These are phyloP conservation scores for Huntiella omanensis DNA, from an alignment of 2,329 filamentous ascomycete genomes.

Conservation along the genomic window DNA sequence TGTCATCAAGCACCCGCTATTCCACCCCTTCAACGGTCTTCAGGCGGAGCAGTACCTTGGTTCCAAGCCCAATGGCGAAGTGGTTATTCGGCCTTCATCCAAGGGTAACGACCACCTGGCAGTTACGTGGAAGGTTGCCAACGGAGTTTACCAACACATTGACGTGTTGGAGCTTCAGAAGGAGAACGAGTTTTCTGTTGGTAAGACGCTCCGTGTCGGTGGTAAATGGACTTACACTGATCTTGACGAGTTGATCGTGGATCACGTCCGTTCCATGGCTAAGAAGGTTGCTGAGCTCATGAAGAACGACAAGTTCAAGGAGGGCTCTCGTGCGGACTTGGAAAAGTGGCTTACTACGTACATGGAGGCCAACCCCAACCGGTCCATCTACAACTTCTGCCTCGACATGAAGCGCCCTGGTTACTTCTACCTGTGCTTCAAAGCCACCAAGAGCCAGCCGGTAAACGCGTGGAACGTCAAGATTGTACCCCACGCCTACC, in stretches of 20 bases:
- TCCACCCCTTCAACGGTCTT: slow-evolving; percentile 77
- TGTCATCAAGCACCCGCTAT: slow-evolving; percentile 94
- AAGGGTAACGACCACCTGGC: slow-evolving; percentile 91
- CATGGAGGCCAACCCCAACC: slow-evolving; percentile 85
- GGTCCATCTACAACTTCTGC: slow-evolving; percentile 90
- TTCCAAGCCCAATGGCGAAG: slow-evolving; percentile 67
- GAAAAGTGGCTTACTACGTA: slow-evolving; percentile 94
- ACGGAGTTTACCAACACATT: slow-evolving; percentile 92
- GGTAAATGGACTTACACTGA: slow-evolving; percentile 86
- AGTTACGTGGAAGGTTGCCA: slow-evolving; percentile 94
- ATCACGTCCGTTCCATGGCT: slow-evolving; percentile 94
- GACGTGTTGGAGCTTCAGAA: slow-evolving; percentile 95
- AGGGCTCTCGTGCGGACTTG: slow-evolving; percentile 57
- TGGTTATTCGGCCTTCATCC: slow-evolving; percentile 86
- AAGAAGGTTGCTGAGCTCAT: slow-evolving; percentile 95
- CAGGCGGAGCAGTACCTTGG: slow-evolving; percentile 90
- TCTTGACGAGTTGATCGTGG: slow-evolving; percentile 90
- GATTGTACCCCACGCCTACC: slow-evolving; percentile 81
- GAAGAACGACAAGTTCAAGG: slow-evolving; percentile 84
- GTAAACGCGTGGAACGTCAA: slow-evolving; percentile 72
- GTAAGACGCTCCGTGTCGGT: slow-evolving; percentile 65
- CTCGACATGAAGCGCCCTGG: slow-evolving; percentile 80
- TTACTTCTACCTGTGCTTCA: slow-evolving; percentile 94
- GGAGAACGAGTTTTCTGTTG: slow-evolving; percentile 89
- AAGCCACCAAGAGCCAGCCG: slow-evolving; percentile 57